These are phyloP conservation scores for Volvariella surrecta DNA, from an alignment of 1,284 basidiomycete genomes.

Conservation along the genomic window DNA sequence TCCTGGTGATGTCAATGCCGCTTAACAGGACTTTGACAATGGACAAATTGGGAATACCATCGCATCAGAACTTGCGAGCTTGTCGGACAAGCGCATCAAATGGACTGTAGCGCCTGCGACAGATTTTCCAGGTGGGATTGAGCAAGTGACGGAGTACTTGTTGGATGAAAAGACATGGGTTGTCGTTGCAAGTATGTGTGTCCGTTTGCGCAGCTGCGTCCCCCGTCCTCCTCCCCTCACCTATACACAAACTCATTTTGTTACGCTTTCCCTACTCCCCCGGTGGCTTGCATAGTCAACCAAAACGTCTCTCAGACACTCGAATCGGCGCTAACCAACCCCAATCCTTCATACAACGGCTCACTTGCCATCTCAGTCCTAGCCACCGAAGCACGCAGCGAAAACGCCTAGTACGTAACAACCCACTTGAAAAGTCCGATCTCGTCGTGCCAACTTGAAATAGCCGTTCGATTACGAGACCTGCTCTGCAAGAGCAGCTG, in stretches of 20 bases:
- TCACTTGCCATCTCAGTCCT: conserved; percentile 22
- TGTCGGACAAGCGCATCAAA: conserved; percentile 21
- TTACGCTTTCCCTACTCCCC: neutral
- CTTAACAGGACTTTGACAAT: conserved; percentile 43
- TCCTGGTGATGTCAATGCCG: neutral
- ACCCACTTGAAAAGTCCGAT: neutral
- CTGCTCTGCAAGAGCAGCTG: conserved; percentile 15
- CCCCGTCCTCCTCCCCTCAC: neutral
- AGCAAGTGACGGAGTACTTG: conserved; percentile 24
- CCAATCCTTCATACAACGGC: conserved; percentile 23
- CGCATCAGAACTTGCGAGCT: conserved; percentile 20
- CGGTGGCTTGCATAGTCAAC: conserved; percentile 24
- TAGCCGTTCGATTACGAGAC: conserved; percentile 27
- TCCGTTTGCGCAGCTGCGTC: neutral
- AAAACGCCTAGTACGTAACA: conserved; percentile 41
- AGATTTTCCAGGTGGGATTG: conserved; percentile 31
- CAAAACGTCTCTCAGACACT: conserved; percentile 25
- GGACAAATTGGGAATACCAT: conserved; percentile 32
- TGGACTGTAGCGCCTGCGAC: conserved; percentile 31
- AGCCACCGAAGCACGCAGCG: conserved; percentile 28
- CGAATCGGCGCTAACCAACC: conserved; percentile 16
- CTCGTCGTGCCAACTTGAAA: neutral
- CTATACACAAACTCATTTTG: neutral
- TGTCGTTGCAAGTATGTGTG: conserved; percentile 27
- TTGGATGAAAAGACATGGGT: conserved; percentile 33